Evolutionary conservation across 2,329 filamentous ascomycete genomes (phyloP), one percentile per base, ranked within the genome.

Genomic region (Sphaerostilbella broomeana): DNA sequence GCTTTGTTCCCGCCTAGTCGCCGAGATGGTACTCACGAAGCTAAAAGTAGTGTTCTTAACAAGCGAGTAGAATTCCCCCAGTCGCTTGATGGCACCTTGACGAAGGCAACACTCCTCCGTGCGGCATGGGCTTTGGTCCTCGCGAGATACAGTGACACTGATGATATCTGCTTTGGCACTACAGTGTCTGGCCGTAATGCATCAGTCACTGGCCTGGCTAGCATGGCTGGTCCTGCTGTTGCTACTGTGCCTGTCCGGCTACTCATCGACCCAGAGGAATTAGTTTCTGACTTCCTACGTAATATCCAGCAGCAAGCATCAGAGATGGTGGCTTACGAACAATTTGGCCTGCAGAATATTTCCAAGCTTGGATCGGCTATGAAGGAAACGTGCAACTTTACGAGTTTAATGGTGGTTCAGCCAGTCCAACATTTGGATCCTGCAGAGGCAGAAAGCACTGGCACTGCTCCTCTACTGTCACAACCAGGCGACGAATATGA

Each of bases 31-130:
- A n/a, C n/a, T n/a, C n/a, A n/a, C n/a, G n/a, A n/a, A n/a, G n/a
- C n/a, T n/a, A n/a, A n/a, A n/a, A n/a, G n/a, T n/a, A n/a, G n/a
- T n/a, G n/a, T n/a, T n/a, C n/a, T n/a, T n/a, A n/a, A n/a, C n/a
- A n/a, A n/a, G n/a, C n/a, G n/a, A 24, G 43, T 53, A 9, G 28
- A 48, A 15, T 35, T 49, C 12, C 40, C 45, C 6, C 5, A 16
- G 17, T 5, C 16, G 6, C 6, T 22, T 5, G 21, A 22, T 16
- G 13, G 17, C 2, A 17, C 39, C n/a, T 25, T 42, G 18, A 42
- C 39, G 10, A 42, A 42, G 5, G 39, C 40, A 15, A 43, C 40
- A 2, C 12, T 43, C 15, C 26, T 43, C 6, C 18, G 40, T 6
- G 40, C 40, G 19, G 29, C 40, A 5, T 43, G 40, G 40, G 40